phyloP scores from a whole-genome alignment of 78 protist genomes.

The Reticulomyxa filosa region DNA sequence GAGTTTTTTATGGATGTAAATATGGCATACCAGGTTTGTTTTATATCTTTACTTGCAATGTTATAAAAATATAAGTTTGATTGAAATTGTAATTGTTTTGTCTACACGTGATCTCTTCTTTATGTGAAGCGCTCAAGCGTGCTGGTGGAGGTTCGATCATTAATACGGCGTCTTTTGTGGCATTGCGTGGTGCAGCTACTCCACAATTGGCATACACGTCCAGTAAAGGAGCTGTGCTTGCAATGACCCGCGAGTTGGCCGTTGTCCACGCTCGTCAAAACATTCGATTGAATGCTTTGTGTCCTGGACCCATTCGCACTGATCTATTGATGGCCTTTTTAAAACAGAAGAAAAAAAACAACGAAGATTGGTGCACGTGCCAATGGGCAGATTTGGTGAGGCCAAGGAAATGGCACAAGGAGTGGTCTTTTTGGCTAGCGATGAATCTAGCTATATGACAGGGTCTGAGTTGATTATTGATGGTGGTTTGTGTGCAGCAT shows the following conservation, averaged over 20 bases:
- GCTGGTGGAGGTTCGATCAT: constrained; percentile 60
- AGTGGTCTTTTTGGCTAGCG: constrained; percentile 45
- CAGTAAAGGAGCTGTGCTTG: constrained; percentile 52
- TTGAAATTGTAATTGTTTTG: too few species aligned
- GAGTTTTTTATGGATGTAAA: constrained; percentile 53
- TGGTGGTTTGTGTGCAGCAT: constrained; percentile 49
- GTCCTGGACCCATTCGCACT: constrained; percentile 57
- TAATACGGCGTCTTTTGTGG: constrained; percentile 63
- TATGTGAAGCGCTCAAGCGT: too few species aligned
- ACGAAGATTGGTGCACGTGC: constrained; percentile 50
- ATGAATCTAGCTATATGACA: constrained; percentile 43
- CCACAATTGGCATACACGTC: constrained; percentile 48
- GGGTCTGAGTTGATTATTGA: constrained; percentile 40
- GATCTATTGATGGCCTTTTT: constrained; percentile 29
- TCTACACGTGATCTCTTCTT: too few species aligned
- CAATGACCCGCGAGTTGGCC: constrained; percentile 47
- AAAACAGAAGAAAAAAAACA: constrained; percentile 48
- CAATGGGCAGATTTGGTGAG: constrained; percentile 46
- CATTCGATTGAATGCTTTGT: constrained; percentile 48
- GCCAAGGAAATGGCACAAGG: constrained; percentile 50
- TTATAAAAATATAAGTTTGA: too few species aligned
- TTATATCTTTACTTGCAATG: too few species aligned
- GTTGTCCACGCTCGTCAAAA: constrained; percentile 42
- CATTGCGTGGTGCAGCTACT: constrained; percentile 55
- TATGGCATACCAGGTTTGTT: constrained; percentile 51